Conservation (phyloP, 2,329 filamentous ascomycete species). For the Fusarium sp. region DNA sequence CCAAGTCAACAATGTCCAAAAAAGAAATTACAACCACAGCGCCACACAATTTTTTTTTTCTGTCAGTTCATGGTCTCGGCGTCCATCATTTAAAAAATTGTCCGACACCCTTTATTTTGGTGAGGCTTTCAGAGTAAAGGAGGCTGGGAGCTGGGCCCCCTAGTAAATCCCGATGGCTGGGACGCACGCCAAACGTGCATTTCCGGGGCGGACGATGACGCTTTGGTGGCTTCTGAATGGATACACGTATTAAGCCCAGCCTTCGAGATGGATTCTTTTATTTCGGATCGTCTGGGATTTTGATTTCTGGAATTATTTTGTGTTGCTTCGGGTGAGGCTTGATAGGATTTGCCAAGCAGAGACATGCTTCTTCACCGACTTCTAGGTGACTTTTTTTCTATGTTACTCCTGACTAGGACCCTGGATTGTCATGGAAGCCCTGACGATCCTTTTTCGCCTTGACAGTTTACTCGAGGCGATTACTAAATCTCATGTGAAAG, state of each 20-base stretch:
- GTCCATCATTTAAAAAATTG: neutral
- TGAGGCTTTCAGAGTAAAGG: conserved; percentile 23
- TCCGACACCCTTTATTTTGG: neutral
- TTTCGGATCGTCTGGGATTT: neutral
- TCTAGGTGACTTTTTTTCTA: neutral
- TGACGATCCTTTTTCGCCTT: neutral
- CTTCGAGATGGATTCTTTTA: conserved; percentile 13
- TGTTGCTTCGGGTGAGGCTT: neutral
- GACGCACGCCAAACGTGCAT: conserved; percentile 3
- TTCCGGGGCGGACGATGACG: conserved; percentile 21
- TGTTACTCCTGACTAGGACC: neutral
- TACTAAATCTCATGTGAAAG: neutral
- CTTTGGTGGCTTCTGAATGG: conserved; percentile 27
- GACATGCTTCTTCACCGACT: neutral
- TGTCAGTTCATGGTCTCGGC: conserved; percentile 2
- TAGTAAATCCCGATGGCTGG: conserved; percentile 27
- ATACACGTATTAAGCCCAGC: conserved; percentile 22
- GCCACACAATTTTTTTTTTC: neutral
- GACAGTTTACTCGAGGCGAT: neutral
- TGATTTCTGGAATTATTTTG: neutral
- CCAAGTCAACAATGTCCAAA: conserved; percentile 1
- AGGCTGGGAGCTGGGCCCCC: conserved; percentile 23
- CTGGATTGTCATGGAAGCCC: neutral
- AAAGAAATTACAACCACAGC: neutral
- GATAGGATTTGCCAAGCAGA: neutral